These are phyloP conservation scores for Microbotryum saponariae DNA, from an alignment of 1,284 basidiomycete genomes.

Conservation along the genomic window DNA sequence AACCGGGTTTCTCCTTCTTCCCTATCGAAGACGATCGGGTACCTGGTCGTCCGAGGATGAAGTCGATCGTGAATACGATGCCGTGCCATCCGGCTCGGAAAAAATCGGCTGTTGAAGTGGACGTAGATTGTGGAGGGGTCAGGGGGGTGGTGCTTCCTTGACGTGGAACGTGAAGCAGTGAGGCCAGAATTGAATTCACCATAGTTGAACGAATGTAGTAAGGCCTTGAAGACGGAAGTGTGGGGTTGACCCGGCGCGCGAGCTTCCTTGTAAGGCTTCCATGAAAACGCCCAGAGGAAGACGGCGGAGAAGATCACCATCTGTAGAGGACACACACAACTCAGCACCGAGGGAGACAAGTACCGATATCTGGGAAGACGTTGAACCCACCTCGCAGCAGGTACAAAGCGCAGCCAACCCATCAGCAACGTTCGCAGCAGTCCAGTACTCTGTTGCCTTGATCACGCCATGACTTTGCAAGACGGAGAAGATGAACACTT, in stretches of 20 bases:
- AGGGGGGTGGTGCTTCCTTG: not conserved
- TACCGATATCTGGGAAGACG: too few relatives aligned
- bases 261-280: conserved; percentile 53
- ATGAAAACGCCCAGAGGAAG: conserved; percentile 74
- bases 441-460: conserved; percentile 62
- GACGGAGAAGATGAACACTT: conserved; percentile 41
- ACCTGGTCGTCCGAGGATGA: conserved; percentile 47
- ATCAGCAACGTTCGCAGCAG: conserved; percentile 52
- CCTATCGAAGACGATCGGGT: conserved; percentile 40
- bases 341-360: too few relatives aligned
- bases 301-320: conserved; percentile 71
- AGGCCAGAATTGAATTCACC: conserved; percentile 43
- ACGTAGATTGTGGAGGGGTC: not conserved
- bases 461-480: conserved; percentile 41
- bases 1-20: conserved; percentile 3
- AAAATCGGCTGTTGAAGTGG: conserved; percentile 52
- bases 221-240: conserved; percentile 40
- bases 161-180: not conserved
- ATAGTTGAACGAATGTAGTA: conserved; percentile 72
- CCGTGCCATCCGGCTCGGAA: conserved; percentile 55
- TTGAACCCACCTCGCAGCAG: conserved; percentile 60
- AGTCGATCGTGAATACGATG: conserved; percentile 55
- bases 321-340: conserved; percentile 38
- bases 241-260: conserved; percentile 25
- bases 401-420: conserved; percentile 72